phyloP scores from a whole-genome alignment of 2,329 filamentous ascomycete genomes.

The Scortechinia acanthostroma region DNA sequence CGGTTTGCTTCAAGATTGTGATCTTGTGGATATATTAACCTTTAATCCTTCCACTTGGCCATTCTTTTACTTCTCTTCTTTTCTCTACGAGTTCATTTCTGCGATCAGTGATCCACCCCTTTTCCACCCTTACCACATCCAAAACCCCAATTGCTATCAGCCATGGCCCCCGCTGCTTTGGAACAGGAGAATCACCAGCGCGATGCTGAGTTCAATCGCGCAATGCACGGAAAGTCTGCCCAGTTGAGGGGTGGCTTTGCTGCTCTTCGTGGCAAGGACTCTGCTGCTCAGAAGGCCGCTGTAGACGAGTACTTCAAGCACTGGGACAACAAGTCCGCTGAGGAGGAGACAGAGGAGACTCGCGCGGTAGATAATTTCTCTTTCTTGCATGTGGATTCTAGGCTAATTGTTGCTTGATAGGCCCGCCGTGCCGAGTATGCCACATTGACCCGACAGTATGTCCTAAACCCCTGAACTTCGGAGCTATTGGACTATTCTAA shows the following conservation, averaged over 20 bases:
- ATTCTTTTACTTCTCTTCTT: too few relatives aligned
- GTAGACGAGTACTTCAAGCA: constrained; percentile 75
- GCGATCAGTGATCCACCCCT: too few relatives aligned
- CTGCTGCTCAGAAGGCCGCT: constrained; percentile 57
- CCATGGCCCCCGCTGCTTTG: constrained; percentile 22
- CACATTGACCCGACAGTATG: constrained; percentile 64
- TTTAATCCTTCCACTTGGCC: too few relatives aligned
- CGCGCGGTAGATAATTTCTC: constrained; percentile 40
- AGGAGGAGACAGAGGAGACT: constrained; percentile 56
- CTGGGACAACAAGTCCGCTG: constrained; percentile 66
- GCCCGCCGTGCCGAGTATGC: constrained; percentile 64
- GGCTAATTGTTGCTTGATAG: constrained; percentile 19
- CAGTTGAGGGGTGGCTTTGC: constrained; percentile 45
- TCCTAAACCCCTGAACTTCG: constrained; percentile 6
- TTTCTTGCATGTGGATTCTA: constrained; percentile 1
- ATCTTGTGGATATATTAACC: too few relatives aligned
- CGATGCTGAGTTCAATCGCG: constrained; percentile 62
- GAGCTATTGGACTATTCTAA: neutral
- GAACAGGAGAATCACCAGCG: constrained; percentile 55
- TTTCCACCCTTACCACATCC: neutral
- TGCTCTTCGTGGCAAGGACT: constrained; percentile 63
- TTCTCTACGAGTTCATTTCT: too few relatives aligned
- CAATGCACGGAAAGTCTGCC: constrained; percentile 54
- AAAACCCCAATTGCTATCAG: neutral
- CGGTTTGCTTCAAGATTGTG: too few relatives aligned